These are phyloP conservation scores for Rosa persica DNA, from an alignment of 306 rosid species.

Conservation along the genomic window DNA sequence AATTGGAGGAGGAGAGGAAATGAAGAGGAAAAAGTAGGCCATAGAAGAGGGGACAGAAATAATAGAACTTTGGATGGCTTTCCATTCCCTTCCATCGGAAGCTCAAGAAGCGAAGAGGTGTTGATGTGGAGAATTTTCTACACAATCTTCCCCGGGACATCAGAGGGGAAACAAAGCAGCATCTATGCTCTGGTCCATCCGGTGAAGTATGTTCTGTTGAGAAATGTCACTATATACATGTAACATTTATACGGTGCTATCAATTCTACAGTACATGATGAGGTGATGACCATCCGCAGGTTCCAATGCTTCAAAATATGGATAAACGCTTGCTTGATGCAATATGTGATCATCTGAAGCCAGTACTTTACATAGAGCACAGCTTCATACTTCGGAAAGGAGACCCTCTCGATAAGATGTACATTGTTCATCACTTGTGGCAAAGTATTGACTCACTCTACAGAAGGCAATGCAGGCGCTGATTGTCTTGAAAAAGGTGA, in stretches of 20 bases:
- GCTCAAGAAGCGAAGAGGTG: neutral
- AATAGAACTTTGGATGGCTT: no score
- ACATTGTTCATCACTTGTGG: no score
- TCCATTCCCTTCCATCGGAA: conserved; percentile 13
- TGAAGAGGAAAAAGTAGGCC: conserved; percentile 19
- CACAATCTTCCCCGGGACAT: conserved; percentile 3
- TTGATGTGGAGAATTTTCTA: conserved; percentile 16
- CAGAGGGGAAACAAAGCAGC: neutral
- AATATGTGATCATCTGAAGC: conserved; percentile 47
- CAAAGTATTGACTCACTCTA: no score
- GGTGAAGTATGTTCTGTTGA: neutral
- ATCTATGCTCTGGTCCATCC: conserved; percentile 1
- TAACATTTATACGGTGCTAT: neutral
- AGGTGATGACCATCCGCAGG: neutral
- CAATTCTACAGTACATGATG: neutral
- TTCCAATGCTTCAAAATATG: neutral
- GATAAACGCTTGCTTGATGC: conserved; percentile 36
- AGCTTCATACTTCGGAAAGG: no score
- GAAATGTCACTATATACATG: neutral
- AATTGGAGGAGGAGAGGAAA: conserved; percentile 17
- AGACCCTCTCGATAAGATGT: no score
- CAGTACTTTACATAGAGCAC: conserved; percentile 25
- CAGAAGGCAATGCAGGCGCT: no score
- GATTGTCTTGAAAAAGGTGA: no score
- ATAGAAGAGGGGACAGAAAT: no score